Evolutionary conservation across 2,329 filamentous ascomycete genomes (phyloP), one percentile per base, ranked within the genome.

Genomic region (Fusarium sp.): DNA sequence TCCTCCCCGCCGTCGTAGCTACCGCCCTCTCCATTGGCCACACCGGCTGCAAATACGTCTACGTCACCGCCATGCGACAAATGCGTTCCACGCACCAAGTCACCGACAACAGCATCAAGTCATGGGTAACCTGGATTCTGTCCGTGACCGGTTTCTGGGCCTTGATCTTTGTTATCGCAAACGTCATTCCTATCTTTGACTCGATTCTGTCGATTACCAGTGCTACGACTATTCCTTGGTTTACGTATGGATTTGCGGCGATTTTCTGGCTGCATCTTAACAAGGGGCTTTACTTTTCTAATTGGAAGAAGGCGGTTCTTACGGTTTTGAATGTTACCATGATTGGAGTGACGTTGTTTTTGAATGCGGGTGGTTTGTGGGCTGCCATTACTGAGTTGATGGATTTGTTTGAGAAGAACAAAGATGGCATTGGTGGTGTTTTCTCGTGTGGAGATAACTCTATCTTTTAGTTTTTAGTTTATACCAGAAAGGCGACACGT

Each of bases 121-220:
- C 75, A 1, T 79, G 78, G 75, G 37, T 55, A 4, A 73, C 70
- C 1, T 77, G 75, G 75, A 47, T 78, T 7, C 27, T 64, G 12
- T 72, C 71, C 0, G 71, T 75, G 0, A 75, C 68, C 0, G 22
- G 44, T 1, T 76, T 77, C 27, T 77, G 74, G 75, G 56, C 76
- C 0, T n/a, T 76, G 4, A 68, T 73, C 20, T 77, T 77, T 32
- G 65, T 71, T 6, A 67, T 77, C 16, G 72, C 75, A 0, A 77
- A 77, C 3, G 75, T 73, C 32, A 76, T 77, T 16, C 75, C 75
- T 2, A 69, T 77, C 22, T 77, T 77, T 49, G 73, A 77, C 32
- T 77, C 75, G 0, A 76, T 77, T 11, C 57, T 77, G 14, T 71
- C 72, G 3, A 77, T 77, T 0, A 74, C 73, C 0, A 71, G 72